A percentile compares a stretch with the other conserved stretches of the same genome.
phyloP scores from a whole-genome alignment of 805 yeast species.

The Wickerhamiella spandovensis region DNA sequence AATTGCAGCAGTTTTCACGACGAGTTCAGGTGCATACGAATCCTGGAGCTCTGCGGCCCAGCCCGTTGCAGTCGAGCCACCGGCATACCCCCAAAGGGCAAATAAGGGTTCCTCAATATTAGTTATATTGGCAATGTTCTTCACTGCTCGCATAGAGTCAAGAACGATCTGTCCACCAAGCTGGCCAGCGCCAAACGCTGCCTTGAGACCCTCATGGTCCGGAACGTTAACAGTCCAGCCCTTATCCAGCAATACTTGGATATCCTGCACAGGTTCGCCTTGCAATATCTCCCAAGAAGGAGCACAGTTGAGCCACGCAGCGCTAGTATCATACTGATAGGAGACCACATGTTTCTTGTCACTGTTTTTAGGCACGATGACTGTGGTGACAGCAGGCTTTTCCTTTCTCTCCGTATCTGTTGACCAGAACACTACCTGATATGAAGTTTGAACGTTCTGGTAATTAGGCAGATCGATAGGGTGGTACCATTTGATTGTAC shows the following conservation, averaged over 20 bases:
- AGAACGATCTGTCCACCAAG: constrained; percentile 19
- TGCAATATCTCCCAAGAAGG: constrained; percentile 15
- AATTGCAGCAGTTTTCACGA: constrained; percentile 17
- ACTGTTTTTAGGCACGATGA: constrained; percentile 15
- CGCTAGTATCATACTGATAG: constrained; percentile 16
- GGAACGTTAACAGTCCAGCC: constrained; percentile 14
- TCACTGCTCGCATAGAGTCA: constrained; percentile 21
- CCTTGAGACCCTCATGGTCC: constrained; percentile 22
- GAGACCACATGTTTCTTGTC: constrained; percentile 10
- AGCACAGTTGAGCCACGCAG: constrained; percentile 14
- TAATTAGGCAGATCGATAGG: neutral
- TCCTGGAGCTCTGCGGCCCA: constrained; percentile 20
- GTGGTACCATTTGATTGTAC: neutral
- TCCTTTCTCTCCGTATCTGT: constrained; percentile 17
- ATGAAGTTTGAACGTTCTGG: constrained; percentile 2
- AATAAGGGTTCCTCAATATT: constrained; percentile 4
- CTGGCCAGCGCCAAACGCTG: constrained; percentile 20
- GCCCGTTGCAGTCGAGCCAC: constrained; percentile 21
- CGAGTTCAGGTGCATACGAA: constrained; percentile 20
- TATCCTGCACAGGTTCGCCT: constrained; percentile 3
- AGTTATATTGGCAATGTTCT: constrained; percentile 5
- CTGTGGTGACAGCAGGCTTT: constrained; percentile 19
- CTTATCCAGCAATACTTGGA: constrained; percentile 10
- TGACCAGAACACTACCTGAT: constrained; percentile 15
- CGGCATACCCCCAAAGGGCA: constrained; percentile 19